Evolutionary conservation across 2,329 filamentous ascomycete species (phyloP), one percentile per base, ranked within the genome.

Genomic region (Apiospora phragmitis): DNA sequence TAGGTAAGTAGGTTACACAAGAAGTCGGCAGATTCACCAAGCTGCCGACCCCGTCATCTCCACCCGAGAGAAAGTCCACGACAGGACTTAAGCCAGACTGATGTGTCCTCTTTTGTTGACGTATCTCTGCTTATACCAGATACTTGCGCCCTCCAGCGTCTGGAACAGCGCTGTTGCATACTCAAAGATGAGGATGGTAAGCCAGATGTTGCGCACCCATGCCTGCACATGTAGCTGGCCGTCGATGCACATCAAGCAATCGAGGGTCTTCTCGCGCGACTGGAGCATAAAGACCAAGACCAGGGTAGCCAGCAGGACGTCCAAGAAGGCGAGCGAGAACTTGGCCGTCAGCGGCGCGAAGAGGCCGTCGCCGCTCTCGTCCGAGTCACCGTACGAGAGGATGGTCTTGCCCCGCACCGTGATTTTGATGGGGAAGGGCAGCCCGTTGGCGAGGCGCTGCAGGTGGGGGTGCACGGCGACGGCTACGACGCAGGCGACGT

Each of bases 401-500:
- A 71, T 38, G 24, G 68, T 47, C 14, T 35, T 21, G 68, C 66
- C 70, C 8, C 70, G 45, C 42, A 71, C 70, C 16, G 49, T 66
- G 65, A 71, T 51, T 14, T 29, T 68, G 35, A 71, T 29, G 65
- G 70, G 70, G 51, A 71, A 71, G 47, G 70, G 70, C 41, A 71
- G 68, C 11, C 51, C 29, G 66, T 59, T 68, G 55, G 70, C 70
- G n/a, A 71, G 43, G 26, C 70, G 70, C 68, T 71, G 70, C 29
- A 71, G 68, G 65, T 71, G 68, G 8, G 70, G 70, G 55, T 71
- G 70, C 11, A 71, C 51, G 18, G 70, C 68, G 47, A 68, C 70
- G 43, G 65, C 70, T 24, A 66, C 29, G 35, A 70, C 68, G 66
- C 65, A 68, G 24, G 70, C 5, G 65, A 38, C 21, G 55, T 71